These are phyloP conservation scores for Scheffersomyces titani DNA, from an alignment of 1,139 yeast species.

Conservation along the genomic window DNA sequence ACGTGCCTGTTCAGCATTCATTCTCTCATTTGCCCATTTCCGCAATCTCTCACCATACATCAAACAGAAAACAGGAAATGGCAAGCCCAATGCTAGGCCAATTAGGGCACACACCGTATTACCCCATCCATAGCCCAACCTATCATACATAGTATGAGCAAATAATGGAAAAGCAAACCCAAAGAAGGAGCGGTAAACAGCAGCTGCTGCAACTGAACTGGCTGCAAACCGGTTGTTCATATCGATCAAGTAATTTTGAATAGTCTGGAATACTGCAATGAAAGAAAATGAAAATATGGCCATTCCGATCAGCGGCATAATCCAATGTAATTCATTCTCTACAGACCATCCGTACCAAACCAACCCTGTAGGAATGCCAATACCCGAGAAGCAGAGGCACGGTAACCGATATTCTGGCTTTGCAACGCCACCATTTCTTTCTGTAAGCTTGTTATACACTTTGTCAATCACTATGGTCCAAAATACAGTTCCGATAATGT, in stretches of 20 bases:
- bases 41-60: slow-evolving; percentile 58
- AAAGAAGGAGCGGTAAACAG: slow-evolving; percentile 57
- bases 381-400: slow-evolving; percentile 43
- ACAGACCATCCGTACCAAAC: slow-evolving; percentile 70
- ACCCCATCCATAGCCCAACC: slow-evolving; percentile 65
- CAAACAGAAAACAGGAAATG: slow-evolving; percentile 62
- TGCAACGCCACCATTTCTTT: slow-evolving; percentile 47
- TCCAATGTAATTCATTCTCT: slow-evolving; percentile 49
- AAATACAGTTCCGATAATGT: slow-evolving; percentile 41
- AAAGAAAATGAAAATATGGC: slow-evolving; percentile 58
- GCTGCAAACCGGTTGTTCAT: slow-evolving; percentile 69
- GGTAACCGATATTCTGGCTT: slow-evolving; percentile 60
- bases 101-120: slow-evolving; percentile 60
- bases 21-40: slow-evolving; percentile 53
- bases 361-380: slow-evolving; percentile 52
- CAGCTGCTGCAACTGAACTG: slow-evolving; percentile 60
- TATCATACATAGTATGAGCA: slow-evolving; percentile 44
- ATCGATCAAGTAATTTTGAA: slow-evolving; percentile 62
- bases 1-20: slow-evolving; percentile 40
- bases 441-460: slow-evolving; percentile 34
- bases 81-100: slow-evolving; percentile 58
- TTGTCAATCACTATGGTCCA: slow-evolving; percentile 47
- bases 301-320: slow-evolving; percentile 59
- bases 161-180: slow-evolving; percentile 59
- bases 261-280: slow-evolving; percentile 58